Evolutionary conservation across 2,329 filamentous ascomycete species (phyloP).

Genomic region (Fusarium miscanthi): DNA sequence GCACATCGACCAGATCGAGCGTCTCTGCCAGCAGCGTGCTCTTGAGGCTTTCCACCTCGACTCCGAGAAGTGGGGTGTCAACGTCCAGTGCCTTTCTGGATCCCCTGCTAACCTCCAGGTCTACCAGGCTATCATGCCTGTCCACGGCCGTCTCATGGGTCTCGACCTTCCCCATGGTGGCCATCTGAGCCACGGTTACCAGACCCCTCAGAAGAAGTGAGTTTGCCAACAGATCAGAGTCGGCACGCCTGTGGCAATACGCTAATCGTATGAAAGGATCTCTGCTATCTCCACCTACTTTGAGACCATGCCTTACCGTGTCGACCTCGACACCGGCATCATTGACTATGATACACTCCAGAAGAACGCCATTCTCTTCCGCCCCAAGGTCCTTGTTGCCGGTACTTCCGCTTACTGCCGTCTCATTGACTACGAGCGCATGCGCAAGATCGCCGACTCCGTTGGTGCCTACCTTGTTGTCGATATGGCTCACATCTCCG

Average conservation of each 20-base stretch:
- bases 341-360: slow-evolving; percentile 97
- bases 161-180: slow-evolving; percentile 94
- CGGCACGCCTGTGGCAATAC: not conserved
- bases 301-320: slow-evolving; percentile 96
- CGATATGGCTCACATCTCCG: slow-evolving; percentile 99
- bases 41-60: slow-evolving; percentile 91
- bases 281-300: slow-evolving; percentile 99
- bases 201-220: slow-evolving; percentile 91
- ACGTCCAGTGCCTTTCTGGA: slow-evolving; percentile 93
- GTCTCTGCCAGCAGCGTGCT: slow-evolving; percentile 93
- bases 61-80: slow-evolving; percentile 94
- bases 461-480: slow-evolving; percentile 95
- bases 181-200: slow-evolving; percentile 96
- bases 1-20: slow-evolving; percentile 97
- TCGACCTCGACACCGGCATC: slow-evolving; percentile 88
- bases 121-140: slow-evolving; percentile 96
- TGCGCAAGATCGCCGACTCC: slow-evolving; percentile 94
- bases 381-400: slow-evolving; percentile 94
- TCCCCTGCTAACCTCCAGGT: slow-evolving; percentile 97
- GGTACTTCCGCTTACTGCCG: slow-evolving; percentile 99
- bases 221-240: slow-evolving; percentile 44
- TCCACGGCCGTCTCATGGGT: slow-evolving; percentile 97
- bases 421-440: slow-evolving; percentile 94
- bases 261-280: slow-evolving; percentile 66
- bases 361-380: slow-evolving; percentile 90